Evolutionary conservation across 129 eudicot genomes (phyloP).

Genomic region (Pseudognaphalium luteoalbum): DNA sequence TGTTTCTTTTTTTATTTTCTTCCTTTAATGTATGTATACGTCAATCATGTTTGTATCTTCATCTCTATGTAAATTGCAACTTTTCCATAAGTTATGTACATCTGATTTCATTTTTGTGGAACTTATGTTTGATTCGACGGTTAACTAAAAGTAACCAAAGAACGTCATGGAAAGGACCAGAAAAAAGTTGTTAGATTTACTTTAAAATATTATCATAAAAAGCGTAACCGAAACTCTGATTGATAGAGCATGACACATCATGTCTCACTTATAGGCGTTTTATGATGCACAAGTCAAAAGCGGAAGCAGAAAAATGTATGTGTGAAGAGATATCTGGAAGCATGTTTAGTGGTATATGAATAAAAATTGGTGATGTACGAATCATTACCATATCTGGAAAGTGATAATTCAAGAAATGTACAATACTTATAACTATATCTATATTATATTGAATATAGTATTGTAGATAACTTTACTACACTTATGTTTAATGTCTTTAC

Average conservation of each 20-base stretch:
- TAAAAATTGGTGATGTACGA: no score
- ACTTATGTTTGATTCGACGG: not conserved
- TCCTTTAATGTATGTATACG: not conserved
- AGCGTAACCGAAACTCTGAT: no score
- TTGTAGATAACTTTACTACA: not conserved
- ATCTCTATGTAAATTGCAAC: constrained; percentile 24
- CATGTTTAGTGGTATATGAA: no score
- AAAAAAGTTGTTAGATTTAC: not conserved
- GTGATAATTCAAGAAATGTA: no score
- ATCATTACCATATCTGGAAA: no score
- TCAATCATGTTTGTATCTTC: constrained; percentile 3
- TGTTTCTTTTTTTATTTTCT: not conserved
- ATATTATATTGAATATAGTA: not conserved
- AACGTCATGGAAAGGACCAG: not conserved
- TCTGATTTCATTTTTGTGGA: not conserved
- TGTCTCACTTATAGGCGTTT: no score
- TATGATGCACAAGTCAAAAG: no score
- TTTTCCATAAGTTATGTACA: not conserved
- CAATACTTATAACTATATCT: no score
- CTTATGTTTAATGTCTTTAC: not conserved
- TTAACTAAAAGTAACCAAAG: not conserved
- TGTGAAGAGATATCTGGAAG: no score
- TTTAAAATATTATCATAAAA: no score
- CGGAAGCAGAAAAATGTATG: no score
- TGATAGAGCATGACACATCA: no score